Percentiles rank a stretch among this genome's conserved stretches.
These are phyloP conservation scores for Aspergillus sp. DNA, from an alignment of 2,329 filamentous ascomycete species.

Conservation along the genomic window DNA sequence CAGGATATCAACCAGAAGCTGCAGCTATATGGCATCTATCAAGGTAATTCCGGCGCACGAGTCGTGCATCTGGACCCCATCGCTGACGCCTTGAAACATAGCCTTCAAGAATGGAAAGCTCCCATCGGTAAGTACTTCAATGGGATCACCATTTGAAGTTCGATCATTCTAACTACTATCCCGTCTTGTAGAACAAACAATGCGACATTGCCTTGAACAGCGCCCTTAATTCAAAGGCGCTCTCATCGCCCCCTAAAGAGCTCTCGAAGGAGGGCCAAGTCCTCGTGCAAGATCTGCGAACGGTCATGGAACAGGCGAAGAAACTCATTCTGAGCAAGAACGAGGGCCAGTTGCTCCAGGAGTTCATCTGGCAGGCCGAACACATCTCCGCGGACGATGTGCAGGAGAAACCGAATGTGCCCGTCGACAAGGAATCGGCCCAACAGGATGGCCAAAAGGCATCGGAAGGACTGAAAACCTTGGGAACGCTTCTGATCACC, in stretches of 20 bases:
- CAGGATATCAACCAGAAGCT: constrained; percentile 86
- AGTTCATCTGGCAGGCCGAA: constrained; percentile 94
- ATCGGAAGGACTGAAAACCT: constrained; percentile 78
- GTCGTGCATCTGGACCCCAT: neutral
- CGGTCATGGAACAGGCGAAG: constrained; percentile 83
- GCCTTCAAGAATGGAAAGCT: constrained; percentile 89
- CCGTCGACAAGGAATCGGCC: constrained; percentile 72
- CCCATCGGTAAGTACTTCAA: constrained; percentile 80
- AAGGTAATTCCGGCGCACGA: constrained; percentile 43
- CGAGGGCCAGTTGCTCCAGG: constrained; percentile 87
- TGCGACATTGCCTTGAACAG: constrained; percentile 94
- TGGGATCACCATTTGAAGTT: constrained; percentile 45
- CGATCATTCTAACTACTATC: constrained; percentile 1
- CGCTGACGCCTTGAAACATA: constrained; percentile 29
- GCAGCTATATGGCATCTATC: constrained; percentile 87
- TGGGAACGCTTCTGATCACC: constrained; percentile 86
- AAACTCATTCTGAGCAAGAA: constrained; percentile 88
- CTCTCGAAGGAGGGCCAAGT: constrained; percentile 78
- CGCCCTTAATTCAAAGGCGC: constrained; percentile 68
- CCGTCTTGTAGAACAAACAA: constrained; percentile 71
- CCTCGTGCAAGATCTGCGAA: constrained; percentile 74
- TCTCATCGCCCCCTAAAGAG: constrained; percentile 69
- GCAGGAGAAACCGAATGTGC: constrained; percentile 58
- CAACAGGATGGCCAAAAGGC: constrained; percentile 82
- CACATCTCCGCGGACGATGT: constrained; percentile 67